A percentile compares a stretch with the other conserved stretches of the same genome.
These are phyloP conservation scores for Boechera divaricarpa DNA, from an alignment of 345 rosid species.

Conservation along the genomic window DNA sequence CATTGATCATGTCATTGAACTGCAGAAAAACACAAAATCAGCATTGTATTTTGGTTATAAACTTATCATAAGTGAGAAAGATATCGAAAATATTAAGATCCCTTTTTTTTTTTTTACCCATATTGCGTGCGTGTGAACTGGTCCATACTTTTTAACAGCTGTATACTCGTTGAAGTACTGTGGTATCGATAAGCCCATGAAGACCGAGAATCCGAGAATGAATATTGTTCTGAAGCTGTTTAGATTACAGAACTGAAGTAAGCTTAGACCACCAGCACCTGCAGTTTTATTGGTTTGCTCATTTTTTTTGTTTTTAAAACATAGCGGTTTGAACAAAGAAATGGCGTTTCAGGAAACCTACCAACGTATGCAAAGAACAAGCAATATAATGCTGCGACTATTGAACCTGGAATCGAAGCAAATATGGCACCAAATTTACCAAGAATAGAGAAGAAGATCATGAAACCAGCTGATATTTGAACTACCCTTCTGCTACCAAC, in stretches of 20 bases:
- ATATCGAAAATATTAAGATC: background rate
- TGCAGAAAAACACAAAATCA: conserved; percentile 42
- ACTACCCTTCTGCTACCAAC: conserved; percentile 95
- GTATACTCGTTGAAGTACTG: conserved; percentile 89
- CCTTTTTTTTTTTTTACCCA: conserved; percentile 56
- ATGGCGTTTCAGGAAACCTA: conserved; percentile 44
- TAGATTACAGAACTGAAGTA: conserved; percentile 88
- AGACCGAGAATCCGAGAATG: conserved; percentile 81
- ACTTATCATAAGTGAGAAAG: conserved; percentile 12
- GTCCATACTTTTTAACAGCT: conserved; percentile 55
- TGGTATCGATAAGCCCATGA: conserved; percentile 83
- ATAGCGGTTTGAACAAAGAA: background rate
- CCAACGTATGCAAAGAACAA: conserved; percentile 86
- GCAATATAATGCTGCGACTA: conserved; percentile 71
- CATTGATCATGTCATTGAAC: conserved; percentile 98
- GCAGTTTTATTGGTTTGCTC: conserved; percentile 7
- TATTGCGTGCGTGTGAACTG: conserved; percentile 66
- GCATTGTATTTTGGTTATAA: background rate
- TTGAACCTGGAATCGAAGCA: conserved; percentile 90
- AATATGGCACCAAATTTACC: conserved; percentile 93
- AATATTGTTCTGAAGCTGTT: conserved; percentile 83
- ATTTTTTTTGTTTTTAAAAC: background rate
- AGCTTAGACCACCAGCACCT: conserved; percentile 79
- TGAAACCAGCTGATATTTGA: conserved; percentile 90
- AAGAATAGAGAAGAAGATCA: conserved; percentile 94